Evolutionary conservation across 495 filamentous ascomycete species (phyloP).

Genomic region (Podospora anserina): DNA sequence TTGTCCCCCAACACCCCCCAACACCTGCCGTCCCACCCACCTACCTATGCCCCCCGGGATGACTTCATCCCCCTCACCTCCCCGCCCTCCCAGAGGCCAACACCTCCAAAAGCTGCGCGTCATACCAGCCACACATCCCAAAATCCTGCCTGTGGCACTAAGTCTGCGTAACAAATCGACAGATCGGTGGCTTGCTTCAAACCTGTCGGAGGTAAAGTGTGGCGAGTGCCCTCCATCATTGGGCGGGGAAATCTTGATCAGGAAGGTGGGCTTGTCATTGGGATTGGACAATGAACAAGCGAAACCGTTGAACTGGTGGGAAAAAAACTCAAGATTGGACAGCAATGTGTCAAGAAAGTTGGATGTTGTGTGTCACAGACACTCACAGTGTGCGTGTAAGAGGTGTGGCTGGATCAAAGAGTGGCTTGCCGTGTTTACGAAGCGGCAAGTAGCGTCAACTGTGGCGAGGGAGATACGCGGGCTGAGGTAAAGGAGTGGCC

Average conservation of each 20-base stretch:
- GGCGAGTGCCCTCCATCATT: background rate
- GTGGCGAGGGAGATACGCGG: background rate
- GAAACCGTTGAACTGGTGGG: background rate
- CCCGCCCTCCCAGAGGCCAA: background rate
- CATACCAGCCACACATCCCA: conserved; percentile 3
- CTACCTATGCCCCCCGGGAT: background rate
- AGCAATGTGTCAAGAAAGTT: background rate
- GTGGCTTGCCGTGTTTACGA: background rate
- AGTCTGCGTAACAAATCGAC: background rate
- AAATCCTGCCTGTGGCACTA: background rate
- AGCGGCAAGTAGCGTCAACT: background rate
- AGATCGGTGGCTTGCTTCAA: background rate
- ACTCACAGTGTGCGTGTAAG: background rate
- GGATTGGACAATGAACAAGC: background rate
- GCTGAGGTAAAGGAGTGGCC: conserved; percentile 1
- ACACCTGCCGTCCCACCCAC: background rate
- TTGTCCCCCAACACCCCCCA: background rate
- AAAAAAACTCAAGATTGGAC: background rate
- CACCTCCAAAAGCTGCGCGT: background rate
- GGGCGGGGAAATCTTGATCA: background rate
- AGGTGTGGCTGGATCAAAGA: conserved; percentile 3
- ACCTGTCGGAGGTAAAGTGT: background rate
- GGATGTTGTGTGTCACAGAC: background rate
- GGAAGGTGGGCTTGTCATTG: background rate
- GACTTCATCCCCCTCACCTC: background rate